Conservation (phyloP, 352 stramenopile genomes). For the Phytophthora macrochlamydospora region DNA sequence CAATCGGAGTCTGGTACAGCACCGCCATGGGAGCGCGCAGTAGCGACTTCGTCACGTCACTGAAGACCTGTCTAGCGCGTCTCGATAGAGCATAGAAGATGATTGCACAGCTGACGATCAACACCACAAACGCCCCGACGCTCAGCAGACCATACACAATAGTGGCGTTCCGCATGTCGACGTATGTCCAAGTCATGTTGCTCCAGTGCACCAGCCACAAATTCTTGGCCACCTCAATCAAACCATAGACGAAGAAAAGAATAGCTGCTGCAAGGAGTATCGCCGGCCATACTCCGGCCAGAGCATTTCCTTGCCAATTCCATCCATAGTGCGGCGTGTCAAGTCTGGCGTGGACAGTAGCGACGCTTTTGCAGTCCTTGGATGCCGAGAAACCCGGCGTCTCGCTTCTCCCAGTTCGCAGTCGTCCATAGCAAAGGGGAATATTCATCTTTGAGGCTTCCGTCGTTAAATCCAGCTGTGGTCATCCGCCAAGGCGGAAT, state of each 20-base stretch:
- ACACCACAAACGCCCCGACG: slow-evolving; percentile 24
- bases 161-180: slow-evolving; percentile 36
- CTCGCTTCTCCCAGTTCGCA: slow-evolving; percentile 8
- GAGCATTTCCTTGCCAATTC: slow-evolving; percentile 24
- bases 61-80: slow-evolving; percentile 33
- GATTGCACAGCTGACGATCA: slow-evolving; percentile 32
- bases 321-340: slow-evolving; percentile 26
- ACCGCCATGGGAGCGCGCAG: slow-evolving; percentile 39
- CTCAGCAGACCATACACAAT: slow-evolving; percentile 37
- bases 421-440: slow-evolving; percentile 14
- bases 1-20: slow-evolving; percentile 46
- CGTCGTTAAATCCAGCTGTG: neutral
- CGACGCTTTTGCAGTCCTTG: too few species aligned
- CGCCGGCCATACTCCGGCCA: slow-evolving; percentile 23
- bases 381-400: slow-evolving; percentile 12
- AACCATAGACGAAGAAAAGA: slow-evolving; percentile 34
- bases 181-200: slow-evolving; percentile 23
- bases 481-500: slow-evolving; percentile 36
- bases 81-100: slow-evolving; percentile 35
- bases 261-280: slow-evolving; percentile 10
- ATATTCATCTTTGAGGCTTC: slow-evolving; percentile 9
- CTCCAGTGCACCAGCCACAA: slow-evolving; percentile 49
- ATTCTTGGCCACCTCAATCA: slow-evolving; percentile 35
- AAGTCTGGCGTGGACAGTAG: neutral
- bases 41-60: slow-evolving; percentile 32